Base-by-base conservation (phyloP, 179 eudicot species). In the Beta macrorhiza region DNA sequence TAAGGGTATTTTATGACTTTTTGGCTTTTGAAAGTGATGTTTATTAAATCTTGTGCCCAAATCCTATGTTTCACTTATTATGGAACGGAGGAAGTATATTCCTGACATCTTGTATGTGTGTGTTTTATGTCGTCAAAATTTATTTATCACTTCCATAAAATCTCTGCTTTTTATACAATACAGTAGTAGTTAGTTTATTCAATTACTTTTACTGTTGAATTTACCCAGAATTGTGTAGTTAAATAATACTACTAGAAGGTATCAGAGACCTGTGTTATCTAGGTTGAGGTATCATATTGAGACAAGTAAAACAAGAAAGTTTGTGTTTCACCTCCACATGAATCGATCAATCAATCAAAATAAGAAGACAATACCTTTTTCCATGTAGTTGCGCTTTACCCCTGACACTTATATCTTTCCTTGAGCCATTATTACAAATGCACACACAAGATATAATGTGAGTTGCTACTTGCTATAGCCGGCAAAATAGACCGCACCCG, bases 301-400 rank as follows among this genome's bases (percentile, higher is more conserved):
- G 83, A 57, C 84, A 84, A 72, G 57, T 67, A 77, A 32, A 81
- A 84, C 80, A 80, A 80, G 78, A 84, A 75, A 70, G 63, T 71
- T 76, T 42, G 78, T 51, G 78, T 68, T 77, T 17, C 44, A 29
- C 65, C 76, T 5, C 64, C 86, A 81, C 77, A 80, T 76, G 83
- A 80, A 77, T 83, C 64, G 61, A 53, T 74, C 80, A 80, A 81
- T 73, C 84, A 70, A 78, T 68, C 61, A 78, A 81, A 65, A 16
- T 44, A 79, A 59, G 29, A 83, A 79, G 37, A 67, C 58, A 45
- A 63, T 25, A 10, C 75, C 71, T 83, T 83, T 72, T 65, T 65
- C 64, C 85, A 73, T 55, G 56, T 58, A 70, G 64, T 55, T 7
- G 47, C 61, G 64, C 52, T 62, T 72, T 59, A 4, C 7, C 55